These are phyloP conservation scores for Mariannaea sp. DNA, from an alignment of 2,329 filamentous ascomycete genomes.

Conservation along the genomic window DNA sequence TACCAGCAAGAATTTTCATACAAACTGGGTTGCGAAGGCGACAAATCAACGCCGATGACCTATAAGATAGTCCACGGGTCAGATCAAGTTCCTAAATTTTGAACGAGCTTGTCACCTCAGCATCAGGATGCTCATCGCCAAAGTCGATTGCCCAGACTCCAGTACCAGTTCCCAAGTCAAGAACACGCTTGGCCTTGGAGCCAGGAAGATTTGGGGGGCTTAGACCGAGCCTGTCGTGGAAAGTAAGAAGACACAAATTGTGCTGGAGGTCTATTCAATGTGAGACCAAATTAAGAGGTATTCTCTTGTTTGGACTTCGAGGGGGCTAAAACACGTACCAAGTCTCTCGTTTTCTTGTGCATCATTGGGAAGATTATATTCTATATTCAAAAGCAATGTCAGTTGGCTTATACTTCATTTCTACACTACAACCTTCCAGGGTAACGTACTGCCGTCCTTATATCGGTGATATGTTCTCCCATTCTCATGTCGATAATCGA, in stretches of 20 bases:
- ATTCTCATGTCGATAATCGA: not conserved
- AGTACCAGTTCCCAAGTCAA: conserved; percentile 4
- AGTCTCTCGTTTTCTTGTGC: conserved; percentile 1
- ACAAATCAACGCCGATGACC: conserved; percentile 16
- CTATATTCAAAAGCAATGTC: not conserved
- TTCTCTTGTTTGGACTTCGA: not conserved
- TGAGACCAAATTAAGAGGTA: too few species aligned
- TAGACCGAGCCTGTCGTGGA: not conserved
- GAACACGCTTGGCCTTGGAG: conserved; percentile 2
- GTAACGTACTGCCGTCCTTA: not conserved
- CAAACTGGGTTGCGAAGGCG: conserved; percentile 11
- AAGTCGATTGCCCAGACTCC: conserved; percentile 10
- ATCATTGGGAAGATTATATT: conserved; percentile 1
- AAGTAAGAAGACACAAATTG: conserved; percentile 6
- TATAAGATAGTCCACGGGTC: not conserved
- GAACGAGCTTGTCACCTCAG: not conserved
- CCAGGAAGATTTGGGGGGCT: not conserved
- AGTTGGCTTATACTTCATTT: too few species aligned
- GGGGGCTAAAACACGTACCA: not conserved
- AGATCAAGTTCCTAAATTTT: not conserved
- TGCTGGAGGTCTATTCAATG: conserved; percentile 11
- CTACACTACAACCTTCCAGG: too few species aligned
- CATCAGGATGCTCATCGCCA: conserved; percentile 6
- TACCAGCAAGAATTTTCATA: not conserved
- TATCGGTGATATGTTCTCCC: conserved; percentile 1